phyloP scores from a whole-genome alignment of 2,329 filamentous ascomycete species.

The Penicillium sp. region DNA sequence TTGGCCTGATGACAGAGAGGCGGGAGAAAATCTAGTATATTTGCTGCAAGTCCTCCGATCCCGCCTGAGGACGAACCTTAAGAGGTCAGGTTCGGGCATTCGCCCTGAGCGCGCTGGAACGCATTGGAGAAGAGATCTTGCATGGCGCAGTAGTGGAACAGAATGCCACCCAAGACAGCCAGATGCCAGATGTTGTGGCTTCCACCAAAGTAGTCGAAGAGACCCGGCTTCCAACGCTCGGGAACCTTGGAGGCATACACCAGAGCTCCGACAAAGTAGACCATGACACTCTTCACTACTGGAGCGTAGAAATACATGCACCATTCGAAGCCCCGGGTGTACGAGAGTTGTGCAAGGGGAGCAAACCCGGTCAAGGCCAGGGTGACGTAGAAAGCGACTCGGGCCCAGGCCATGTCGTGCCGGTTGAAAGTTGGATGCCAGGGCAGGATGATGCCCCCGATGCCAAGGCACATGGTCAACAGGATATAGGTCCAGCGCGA shows the following conservation, averaged over 20 bases:
- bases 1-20: constrained; percentile 9
- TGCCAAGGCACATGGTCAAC: constrained; percentile 71
- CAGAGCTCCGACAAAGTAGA: constrained; percentile 77
- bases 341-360: constrained; percentile 75
- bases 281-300: constrained; percentile 74
- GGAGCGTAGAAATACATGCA: constrained; percentile 86
- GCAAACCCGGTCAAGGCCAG: constrained; percentile 84
- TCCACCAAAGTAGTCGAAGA: constrained; percentile 91
- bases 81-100: constrained; percentile 31
- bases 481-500: constrained; percentile 82
- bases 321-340: constrained; percentile 70
- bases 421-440: constrained; percentile 97
- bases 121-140: constrained; percentile 82
- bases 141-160: constrained; percentile 98
- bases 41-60: too few relatives aligned
- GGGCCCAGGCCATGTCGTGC: constrained; percentile 83
- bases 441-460: constrained; percentile 82
- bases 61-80: constrained; percentile 7
- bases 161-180: constrained; percentile 85
- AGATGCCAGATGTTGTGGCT: constrained; percentile 98
- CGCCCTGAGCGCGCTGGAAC: constrained; percentile 59
- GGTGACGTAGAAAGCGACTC: constrained; percentile 85
- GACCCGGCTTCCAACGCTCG: constrained; percentile 85
- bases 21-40: constrained; percentile 1
- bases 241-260: constrained; percentile 90